Evolutionary conservation across 768 basidiomycete species (phyloP), one percentile per base, ranked within the genome.

Genomic region (Lentinula sp.): DNA sequence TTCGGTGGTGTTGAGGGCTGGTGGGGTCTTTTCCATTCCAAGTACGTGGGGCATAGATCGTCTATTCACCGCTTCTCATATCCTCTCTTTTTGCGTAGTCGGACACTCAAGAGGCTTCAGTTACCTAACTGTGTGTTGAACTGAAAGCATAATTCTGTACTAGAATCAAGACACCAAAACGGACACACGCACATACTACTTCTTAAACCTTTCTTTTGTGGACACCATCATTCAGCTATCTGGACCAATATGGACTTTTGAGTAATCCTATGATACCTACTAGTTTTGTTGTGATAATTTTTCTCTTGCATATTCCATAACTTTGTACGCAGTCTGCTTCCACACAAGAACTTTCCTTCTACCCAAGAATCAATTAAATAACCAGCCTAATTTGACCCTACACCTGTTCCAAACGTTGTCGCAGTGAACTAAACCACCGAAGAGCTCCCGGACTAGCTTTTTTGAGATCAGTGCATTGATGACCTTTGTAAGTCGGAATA

Each of bases 1-100:
- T 95, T 83, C 65, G 93, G 93, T 65, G 93, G 93, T 63, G 93
- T 95, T 46, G 93, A 76, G 74, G 80, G 77, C 51, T 82, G 76
- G 66, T 88, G 88, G 89, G 89, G 89, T 52, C 61, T 90, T 37
- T 88, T 88, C 68, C 77, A 86, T 64, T 64, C 74, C 0, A 77
- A 89, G 83, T 83, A 65, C 64, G 79, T 69, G 13, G 51, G 61
- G 86, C 62, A 73, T 85, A 57, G 7, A 42, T 43, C 7, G 13
- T n/a, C 6, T 6, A 5, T 32, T 8, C n/a, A 45, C 18, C 1
- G 20, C 28, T 41, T 18, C 20, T 35, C 36, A n/a, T 43, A 28
- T 28, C 28, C 52, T 18, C 52, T 18, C 8, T 12, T 49, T 43
- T 16, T 15, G 6, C 37, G 6, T 43, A 62, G 62, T 45, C 57